phyloP scores from a whole-genome alignment of 345 rosid species.

The Geranium brycei region DNA sequence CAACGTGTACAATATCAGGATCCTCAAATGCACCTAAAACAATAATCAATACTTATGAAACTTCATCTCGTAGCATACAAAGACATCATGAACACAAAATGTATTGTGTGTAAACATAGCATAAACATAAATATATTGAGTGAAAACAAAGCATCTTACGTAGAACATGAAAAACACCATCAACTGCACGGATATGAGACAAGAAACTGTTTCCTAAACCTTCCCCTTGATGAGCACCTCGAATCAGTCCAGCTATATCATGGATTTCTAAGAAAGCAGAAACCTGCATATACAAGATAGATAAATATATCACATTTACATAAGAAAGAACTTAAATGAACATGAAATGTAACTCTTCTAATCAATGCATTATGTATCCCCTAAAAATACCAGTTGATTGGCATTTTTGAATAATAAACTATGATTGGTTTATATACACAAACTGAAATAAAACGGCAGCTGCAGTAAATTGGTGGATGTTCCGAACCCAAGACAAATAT shows the following conservation, averaged over 20 bases:
- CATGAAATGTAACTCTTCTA: neutral
- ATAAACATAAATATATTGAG: neutral
- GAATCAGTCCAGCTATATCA: slow-evolving; percentile 92
- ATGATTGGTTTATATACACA: neutral
- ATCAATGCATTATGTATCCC: neutral
- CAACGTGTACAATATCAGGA: slow-evolving; percentile 89
- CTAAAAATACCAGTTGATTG: neutral
- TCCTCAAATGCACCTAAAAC: slow-evolving; percentile 87
- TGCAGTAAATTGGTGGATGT: neutral
- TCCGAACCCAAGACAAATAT: neutral
- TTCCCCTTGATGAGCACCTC: slow-evolving; percentile 94
- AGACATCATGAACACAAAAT: neutral
- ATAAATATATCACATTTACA: neutral
- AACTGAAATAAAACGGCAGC: neutral
- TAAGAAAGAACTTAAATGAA: neutral
- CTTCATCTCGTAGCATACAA: neutral
- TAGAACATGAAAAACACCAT: slow-evolving; percentile 93
- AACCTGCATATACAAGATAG: slow-evolving; percentile 31
- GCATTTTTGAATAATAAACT: neutral
- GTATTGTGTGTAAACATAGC: neutral
- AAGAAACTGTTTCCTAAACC: slow-evolving; percentile 93
- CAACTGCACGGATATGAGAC: slow-evolving; percentile 97
- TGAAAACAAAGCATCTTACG: slow-evolving; percentile 32
- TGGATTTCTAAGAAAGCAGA: slow-evolving; percentile 92
- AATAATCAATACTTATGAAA: neutral